phyloP scores from a whole-genome alignment of 441 rosid species.

The Adansonia rubrostipa region DNA sequence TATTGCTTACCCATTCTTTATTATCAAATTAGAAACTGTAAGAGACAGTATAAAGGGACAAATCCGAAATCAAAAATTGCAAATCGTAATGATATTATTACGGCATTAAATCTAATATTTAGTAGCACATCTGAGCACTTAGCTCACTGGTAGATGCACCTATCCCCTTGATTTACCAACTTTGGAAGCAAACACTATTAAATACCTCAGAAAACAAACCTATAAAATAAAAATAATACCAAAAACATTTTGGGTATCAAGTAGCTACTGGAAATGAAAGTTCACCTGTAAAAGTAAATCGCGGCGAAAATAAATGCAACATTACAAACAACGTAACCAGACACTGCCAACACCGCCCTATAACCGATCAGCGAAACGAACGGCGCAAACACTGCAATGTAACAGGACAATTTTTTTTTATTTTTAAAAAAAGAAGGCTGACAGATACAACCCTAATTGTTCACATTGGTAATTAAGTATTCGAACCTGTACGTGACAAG shows the following conservation, averaged over 20 bases:
- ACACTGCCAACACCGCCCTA: conserved; percentile 76
- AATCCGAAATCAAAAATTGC: not conserved
- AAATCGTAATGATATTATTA: not conserved
- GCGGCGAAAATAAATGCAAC: conserved; percentile 73
- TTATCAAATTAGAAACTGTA: not conserved
- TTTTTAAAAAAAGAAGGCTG: not conserved
- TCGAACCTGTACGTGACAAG: conserved; percentile 66
- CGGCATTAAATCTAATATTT: not conserved
- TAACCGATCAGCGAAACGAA: conserved; percentile 67
- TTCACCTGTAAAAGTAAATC: conserved; percentile 71
- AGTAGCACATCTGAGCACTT: not conserved
- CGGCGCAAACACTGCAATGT: conserved; percentile 67
- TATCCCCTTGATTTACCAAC: not conserved
- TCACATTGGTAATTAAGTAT: not conserved
- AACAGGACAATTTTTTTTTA: not conserved
- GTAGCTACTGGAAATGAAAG: not conserved
- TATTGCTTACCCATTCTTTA: not conserved
- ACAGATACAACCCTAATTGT: not conserved
- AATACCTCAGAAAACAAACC: not conserved
- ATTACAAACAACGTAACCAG: conserved; percentile 74
- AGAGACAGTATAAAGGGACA: not conserved
- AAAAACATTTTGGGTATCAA: not conserved
- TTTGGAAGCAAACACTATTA: not conserved
- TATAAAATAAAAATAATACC: not conserved
- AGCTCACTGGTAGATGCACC: not conserved